Evolutionary conservation across 2,329 filamentous ascomycete genomes (phyloP).

Genomic region (Gliomastix tumulicola): DNA sequence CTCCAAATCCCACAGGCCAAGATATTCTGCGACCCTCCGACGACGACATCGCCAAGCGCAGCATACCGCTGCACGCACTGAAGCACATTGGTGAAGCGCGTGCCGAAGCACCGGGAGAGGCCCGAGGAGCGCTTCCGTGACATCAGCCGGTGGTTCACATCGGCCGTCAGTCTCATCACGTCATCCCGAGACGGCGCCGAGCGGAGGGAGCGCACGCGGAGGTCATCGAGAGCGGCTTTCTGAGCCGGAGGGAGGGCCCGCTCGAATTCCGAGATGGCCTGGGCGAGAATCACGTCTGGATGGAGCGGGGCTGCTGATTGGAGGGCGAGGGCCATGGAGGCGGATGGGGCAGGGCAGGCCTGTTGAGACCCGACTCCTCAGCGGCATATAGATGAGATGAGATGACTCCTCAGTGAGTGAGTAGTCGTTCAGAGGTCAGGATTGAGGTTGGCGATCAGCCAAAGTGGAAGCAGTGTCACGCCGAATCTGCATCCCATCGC

Average conservation of each 20-base stretch:
- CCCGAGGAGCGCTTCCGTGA: not conserved
- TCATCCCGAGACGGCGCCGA: not conserved
- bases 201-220: not conserved
- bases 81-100: not conserved
- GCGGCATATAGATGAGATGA: too few species aligned
- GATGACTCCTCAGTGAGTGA: too few species aligned
- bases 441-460: too few species aligned
- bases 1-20: constrained; percentile 34
- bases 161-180: not conserved
- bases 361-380: too few species aligned
- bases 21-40: constrained; percentile 34
- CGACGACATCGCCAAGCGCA: constrained; percentile 3
- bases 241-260: not conserved
- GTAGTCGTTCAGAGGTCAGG: too few species aligned
- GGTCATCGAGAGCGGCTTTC: not conserved
- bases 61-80: not conserved
- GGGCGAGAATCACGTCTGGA: not conserved
- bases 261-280: not conserved
- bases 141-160: not conserved
- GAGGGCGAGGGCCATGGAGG: not conserved
- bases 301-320: not conserved
- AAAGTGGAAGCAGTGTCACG: too few species aligned
- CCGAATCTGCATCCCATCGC: too few species aligned
- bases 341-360: too few species aligned
- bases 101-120: not conserved